These are phyloP conservation scores for Fusarium nisikadoi DNA, from an alignment of 2,329 filamentous ascomycete genomes.

Conservation along the genomic window DNA sequence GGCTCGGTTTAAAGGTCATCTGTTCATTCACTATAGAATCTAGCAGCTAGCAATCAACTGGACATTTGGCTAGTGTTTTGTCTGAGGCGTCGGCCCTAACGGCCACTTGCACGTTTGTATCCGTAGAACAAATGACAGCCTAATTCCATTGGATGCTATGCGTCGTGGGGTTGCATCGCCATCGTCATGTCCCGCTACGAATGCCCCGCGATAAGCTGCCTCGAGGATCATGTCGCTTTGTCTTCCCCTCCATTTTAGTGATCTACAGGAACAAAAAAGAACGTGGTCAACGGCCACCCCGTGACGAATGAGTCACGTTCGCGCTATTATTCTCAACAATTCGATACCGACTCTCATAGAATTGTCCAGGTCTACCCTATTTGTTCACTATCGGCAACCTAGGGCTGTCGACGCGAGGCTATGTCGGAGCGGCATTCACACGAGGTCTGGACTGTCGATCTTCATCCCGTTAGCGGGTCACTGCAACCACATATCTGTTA, in stretches of 20 bases:
- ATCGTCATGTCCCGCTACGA: constrained; percentile 19
- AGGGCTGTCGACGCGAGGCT: neutral
- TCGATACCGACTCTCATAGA: neutral
- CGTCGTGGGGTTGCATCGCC: constrained; percentile 26
- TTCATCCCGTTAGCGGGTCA: constrained; percentile 28
- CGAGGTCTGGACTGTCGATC: constrained; percentile 31
- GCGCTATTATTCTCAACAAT: constrained; percentile 5
- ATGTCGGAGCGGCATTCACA: constrained; percentile 10
- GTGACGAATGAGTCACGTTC: constrained; percentile 18
- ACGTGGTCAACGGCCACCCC: neutral
- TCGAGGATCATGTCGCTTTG: constrained; percentile 10
- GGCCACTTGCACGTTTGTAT: constrained; percentile 12
- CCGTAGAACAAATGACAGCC: constrained; percentile 1
- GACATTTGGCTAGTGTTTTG: neutral
- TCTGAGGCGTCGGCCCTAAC: constrained; percentile 16
- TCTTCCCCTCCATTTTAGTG: constrained; percentile 31
- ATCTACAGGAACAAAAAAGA: constrained; percentile 38
- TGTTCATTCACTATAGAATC: neutral
- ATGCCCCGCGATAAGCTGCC: constrained; percentile 33
- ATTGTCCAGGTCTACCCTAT: neutral
- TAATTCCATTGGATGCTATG: constrained; percentile 21
- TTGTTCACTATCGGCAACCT: neutral
- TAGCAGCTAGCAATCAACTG: neutral
- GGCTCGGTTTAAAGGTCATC: constrained; percentile 2
- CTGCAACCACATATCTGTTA: constrained; percentile 20